Evolutionary conservation across 2,329 filamentous ascomycete genomes (phyloP).

Genomic region (Didymosphaeria variabile): DNA sequence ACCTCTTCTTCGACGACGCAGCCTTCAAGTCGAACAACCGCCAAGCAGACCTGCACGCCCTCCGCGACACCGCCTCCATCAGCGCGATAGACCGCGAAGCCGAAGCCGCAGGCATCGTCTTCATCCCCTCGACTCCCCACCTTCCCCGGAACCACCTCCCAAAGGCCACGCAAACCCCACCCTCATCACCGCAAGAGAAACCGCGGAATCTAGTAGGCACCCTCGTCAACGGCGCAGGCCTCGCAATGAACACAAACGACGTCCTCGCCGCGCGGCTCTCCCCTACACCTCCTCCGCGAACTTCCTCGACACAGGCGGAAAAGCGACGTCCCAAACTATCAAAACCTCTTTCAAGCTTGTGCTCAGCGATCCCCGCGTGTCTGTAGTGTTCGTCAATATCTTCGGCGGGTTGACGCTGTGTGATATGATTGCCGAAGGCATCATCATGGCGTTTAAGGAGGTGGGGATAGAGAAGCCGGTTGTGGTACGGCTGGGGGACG

Average conservation of each 20-base stretch:
- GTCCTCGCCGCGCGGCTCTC: slow-evolving; percentile 72
- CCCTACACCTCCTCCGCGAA: slow-evolving; percentile 72
- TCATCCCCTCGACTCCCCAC: slow-evolving; percentile 64
- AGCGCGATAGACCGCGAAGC: slow-evolving; percentile 68
- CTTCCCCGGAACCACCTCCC: not conserved
- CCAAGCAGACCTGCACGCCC: slow-evolving; percentile 67
- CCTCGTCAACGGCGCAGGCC: slow-evolving; percentile 85
- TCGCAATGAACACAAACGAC: slow-evolving; percentile 92
- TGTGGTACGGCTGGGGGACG: slow-evolving; percentile 80
- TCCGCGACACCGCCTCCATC: slow-evolving; percentile 63
- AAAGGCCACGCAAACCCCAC: slow-evolving; percentile 17
- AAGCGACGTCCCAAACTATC: slow-evolving; percentile 84
- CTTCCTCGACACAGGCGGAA: slow-evolving; percentile 89
- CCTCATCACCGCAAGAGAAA: slow-evolving; percentile 36
- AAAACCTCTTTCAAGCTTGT: slow-evolving; percentile 79
- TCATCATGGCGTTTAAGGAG: slow-evolving; percentile 76
- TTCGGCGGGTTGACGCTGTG: slow-evolving; percentile 76
- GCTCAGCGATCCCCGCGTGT: slow-evolving; percentile 74
- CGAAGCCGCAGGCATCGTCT: slow-evolving; percentile 78
- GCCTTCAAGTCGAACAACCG: slow-evolving; percentile 70
- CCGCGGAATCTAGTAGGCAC: slow-evolving; percentile 75
- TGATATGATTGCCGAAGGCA: slow-evolving; percentile 82
- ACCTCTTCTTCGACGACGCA: slow-evolving; percentile 75
- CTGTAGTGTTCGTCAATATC: slow-evolving; percentile 76
- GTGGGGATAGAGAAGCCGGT: slow-evolving; percentile 71